Base-by-base conservation (phyloP, 2,329 filamentous ascomycete species). In the Colletotrichum abscissum region DNA sequence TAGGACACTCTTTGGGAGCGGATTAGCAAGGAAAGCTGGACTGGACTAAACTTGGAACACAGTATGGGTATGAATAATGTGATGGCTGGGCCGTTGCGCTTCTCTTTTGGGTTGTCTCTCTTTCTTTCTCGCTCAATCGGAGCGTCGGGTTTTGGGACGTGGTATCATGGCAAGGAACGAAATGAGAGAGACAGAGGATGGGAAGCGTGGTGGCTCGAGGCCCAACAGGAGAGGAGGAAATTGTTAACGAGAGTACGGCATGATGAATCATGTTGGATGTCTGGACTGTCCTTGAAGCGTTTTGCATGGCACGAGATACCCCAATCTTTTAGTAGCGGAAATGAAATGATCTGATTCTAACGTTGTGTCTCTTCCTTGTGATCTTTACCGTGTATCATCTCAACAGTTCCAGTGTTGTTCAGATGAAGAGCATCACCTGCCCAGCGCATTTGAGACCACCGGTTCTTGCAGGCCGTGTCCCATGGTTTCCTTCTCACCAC, bases 261-360 rank as follows among this genome's bases (percentile, higher is more conserved):
- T 12, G 63, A 74, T 72, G 52, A 74, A 52, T 64, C 30, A 63
- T 67, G 71, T 63, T 73, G 68, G 63, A 74, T 63, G 63, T 68
- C 63, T 60, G 69, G 69, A 72, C 72, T 67, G 64, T 73, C 63
- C 57, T 68, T 72, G 63, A 64, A 68, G 68, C 68, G 63, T 68
- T 72, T 46, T 72, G 69, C 63, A 72, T 72, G 63, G 58, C 69
- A 74, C 49, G 63, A 74, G 72, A 74, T 74, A 74, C 63, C 72
- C 69, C 58, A 63, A 68, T 63, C 69, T 60, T 74, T 72, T 68
- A 28, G 63, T 66, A 73, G 62, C 67, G 62, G 63, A 62, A 73
- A 57, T 55, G 55, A 60, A 60, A 62, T 9, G n/a, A 63, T 46
- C 58, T 24, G 55, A 22, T 58, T 49, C 26, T 30, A 4, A 42